Conservation (phyloP, 257 asterid species). For the Przewalskia tangutica region DNA sequence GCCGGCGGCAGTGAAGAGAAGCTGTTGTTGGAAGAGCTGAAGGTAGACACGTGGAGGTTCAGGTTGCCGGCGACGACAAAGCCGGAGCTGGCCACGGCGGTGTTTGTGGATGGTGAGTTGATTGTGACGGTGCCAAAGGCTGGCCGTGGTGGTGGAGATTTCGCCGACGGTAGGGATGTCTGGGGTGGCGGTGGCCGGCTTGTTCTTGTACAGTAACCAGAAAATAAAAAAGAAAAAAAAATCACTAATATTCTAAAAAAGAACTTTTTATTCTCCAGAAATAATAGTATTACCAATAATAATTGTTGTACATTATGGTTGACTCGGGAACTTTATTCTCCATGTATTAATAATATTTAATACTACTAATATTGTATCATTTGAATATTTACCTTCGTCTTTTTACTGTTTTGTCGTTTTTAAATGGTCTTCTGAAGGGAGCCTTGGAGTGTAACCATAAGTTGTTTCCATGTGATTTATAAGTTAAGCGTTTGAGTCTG, state of each 20-base stretch:
- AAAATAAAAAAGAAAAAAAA: no score
- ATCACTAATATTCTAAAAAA: no score
- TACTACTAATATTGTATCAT: background rate
- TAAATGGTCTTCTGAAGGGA: no score
- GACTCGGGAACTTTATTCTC: background rate
- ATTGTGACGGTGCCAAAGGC: slow-evolving; percentile 53
- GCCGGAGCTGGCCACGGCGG: slow-evolving; percentile 48
- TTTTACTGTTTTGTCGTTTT: background rate
- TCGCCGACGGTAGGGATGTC: slow-evolving; percentile 13
- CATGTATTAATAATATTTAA: background rate
- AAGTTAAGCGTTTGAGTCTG: no score
- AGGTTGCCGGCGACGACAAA: slow-evolving; percentile 37
- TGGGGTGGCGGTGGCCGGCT: slow-evolving; percentile 20
- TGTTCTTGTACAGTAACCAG: slow-evolving; percentile 34
- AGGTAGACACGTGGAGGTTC: slow-evolving; percentile 54
- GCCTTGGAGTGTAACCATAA: no score
- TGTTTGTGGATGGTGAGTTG: slow-evolving; percentile 28
- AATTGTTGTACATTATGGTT: background rate
- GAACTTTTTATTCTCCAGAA: background rate
- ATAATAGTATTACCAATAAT: background rate
- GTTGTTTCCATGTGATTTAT: no score
- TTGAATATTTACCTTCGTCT: background rate
- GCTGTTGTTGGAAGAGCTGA: slow-evolving; percentile 37
- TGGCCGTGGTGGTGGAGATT: slow-evolving; percentile 9
- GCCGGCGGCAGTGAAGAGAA: background rate